These are phyloP conservation scores for Zelonia costaricensis DNA, from an alignment of 208 protist genomes.

Conservation along the genomic window DNA sequence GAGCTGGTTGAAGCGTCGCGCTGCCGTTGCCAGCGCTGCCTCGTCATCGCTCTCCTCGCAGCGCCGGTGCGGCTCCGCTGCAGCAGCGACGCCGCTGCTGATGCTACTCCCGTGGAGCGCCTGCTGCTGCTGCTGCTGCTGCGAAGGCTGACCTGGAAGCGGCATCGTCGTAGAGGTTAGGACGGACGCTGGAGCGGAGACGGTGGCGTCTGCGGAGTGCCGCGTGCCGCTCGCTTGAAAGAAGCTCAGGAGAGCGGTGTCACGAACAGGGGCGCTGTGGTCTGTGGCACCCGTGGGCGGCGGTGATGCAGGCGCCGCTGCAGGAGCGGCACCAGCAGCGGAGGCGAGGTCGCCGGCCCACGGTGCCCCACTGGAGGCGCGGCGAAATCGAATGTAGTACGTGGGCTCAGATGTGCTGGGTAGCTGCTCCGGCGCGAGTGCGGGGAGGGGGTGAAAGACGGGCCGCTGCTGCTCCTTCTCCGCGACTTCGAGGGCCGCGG, in stretches of 20 bases:
- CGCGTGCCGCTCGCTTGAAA: too few species aligned
- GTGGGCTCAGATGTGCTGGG: constrained; percentile 11
- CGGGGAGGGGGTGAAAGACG: constrained; percentile 22
- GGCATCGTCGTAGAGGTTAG: too few species aligned
- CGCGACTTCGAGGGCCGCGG: not conserved
- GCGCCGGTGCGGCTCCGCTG: not conserved
- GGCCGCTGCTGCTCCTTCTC: not conserved
- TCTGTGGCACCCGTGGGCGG: too few species aligned
- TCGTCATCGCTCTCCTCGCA: too few species aligned
- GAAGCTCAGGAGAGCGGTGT: too few species aligned
- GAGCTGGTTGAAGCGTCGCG: constrained; percentile 26
- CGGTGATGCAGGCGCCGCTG: too few species aligned
- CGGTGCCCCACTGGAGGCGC: not conserved
- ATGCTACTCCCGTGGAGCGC: not conserved
- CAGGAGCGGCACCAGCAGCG: too few species aligned
- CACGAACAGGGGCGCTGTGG: too few species aligned
- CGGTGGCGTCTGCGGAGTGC: too few species aligned
- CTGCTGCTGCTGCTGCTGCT: not conserved
- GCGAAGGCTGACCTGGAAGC: too few species aligned
- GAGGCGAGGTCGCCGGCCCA: not conserved
- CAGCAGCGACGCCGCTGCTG: not conserved
- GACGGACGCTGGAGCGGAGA: too few species aligned
- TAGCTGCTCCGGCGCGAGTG: constrained; percentile 25
- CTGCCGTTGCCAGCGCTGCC: constrained; percentile 12
- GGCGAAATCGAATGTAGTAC: constrained; percentile 32